These are phyloP conservation scores for Clathrus columnatus DNA, from an alignment of 768 basidiomycete species.

Conservation along the genomic window DNA sequence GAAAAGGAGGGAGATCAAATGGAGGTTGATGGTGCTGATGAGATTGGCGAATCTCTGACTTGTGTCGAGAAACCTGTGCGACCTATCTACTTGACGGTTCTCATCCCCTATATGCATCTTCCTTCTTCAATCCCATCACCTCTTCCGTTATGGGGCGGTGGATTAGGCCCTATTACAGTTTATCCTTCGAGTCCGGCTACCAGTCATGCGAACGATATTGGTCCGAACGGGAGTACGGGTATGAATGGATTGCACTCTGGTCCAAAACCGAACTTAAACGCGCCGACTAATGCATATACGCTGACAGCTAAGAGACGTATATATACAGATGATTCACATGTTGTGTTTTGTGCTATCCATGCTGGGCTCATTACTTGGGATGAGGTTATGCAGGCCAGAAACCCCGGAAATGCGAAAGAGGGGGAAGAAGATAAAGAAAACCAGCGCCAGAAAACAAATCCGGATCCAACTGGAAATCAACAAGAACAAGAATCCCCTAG, in stretches of 20 bases:
- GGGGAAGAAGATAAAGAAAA: not conserved
- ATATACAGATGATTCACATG: constrained; percentile 72
- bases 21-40: not conserved
- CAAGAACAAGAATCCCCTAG: not conserved
- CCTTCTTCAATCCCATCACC: constrained; percentile 44
- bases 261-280: not conserved
- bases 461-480: not conserved
- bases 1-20: not conserved
- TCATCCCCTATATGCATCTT: constrained; percentile 52
- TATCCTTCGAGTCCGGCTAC: constrained; percentile 25
- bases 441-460: not conserved
- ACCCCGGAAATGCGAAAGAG: not conserved
- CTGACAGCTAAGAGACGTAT: constrained; percentile 31
- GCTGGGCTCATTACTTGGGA: constrained; percentile 42
- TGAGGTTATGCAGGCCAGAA: constrained; percentile 29
- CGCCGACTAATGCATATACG: not conserved
- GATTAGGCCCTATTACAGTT: constrained; percentile 20
- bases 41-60: not conserved
- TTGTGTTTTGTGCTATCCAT: constrained; percentile 62
- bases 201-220: constrained; percentile 16
- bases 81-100: constrained; percentile 35
- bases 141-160: constrained; percentile 67
- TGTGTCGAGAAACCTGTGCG: not conserved
- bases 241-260: constrained; percentile 5
- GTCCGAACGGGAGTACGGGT: not conserved